A percentile compares a stretch with the other conserved stretches of the same genome.
Conservation (phyloP, 257 asterid species). For the Capsicum chinense region DNA sequence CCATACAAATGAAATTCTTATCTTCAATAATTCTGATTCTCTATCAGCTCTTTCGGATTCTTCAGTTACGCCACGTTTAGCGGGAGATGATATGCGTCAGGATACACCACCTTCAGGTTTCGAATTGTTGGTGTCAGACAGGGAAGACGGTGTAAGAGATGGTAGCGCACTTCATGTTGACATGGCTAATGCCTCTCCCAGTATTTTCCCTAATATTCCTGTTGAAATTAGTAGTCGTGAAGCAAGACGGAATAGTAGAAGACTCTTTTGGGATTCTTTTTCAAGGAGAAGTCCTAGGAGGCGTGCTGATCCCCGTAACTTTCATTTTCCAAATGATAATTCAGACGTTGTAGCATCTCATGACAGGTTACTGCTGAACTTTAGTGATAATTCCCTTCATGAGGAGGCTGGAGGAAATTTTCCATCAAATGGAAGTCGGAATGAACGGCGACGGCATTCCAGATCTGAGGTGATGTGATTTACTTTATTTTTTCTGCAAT, state of each 20-base stretch:
- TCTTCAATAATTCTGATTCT: slow-evolving; percentile 59
- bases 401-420: slow-evolving; percentile 63
- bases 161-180: slow-evolving; percentile 61
- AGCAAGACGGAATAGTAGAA: slow-evolving; percentile 68
- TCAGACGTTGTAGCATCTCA: slow-evolving; percentile 54
- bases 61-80: slow-evolving; percentile 42
- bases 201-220: slow-evolving; percentile 50
- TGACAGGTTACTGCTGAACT: slow-evolving; percentile 69
- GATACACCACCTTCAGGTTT: slow-evolving; percentile 54
- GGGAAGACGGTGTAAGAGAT: slow-evolving; percentile 59
- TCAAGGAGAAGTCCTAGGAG: slow-evolving; percentile 77
- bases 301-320: slow-evolving; percentile 53
- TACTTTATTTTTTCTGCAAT: slow-evolving; percentile 15
- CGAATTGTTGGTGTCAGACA: slow-evolving; percentile 61
- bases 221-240: slow-evolving; percentile 60
- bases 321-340: slow-evolving; percentile 52
- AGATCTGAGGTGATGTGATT: slow-evolving; percentile 73
- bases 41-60: slow-evolving; percentile 57
- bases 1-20: slow-evolving; percentile 55
- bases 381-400: slow-evolving; percentile 52
- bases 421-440: slow-evolving; percentile 48
- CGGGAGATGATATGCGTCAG: slow-evolving; percentile 44
- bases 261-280: slow-evolving; percentile 91
- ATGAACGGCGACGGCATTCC: slow-evolving; percentile 61
- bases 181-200: slow-evolving; percentile 56